Evolutionary conservation across 164 flowering plant species (phyloP), one percentile per base, ranked within the genome.

Genomic region (Aristolochia californica): DNA sequence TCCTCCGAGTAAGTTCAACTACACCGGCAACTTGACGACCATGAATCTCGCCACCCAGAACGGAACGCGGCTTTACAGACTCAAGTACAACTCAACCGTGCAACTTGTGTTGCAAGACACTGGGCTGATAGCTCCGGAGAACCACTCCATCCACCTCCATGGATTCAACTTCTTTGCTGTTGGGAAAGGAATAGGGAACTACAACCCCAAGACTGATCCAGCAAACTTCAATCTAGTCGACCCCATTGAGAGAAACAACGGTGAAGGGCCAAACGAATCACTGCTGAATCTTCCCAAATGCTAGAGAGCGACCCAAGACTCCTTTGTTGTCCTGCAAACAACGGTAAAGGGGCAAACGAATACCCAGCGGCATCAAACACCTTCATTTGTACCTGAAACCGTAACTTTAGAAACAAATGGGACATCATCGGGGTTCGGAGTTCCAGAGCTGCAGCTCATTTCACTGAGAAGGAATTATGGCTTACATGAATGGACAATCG

Each of bases 181-280:
- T 15, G 96, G 96, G 0, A 74, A 67, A 45, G 91, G 91, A 21
- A 2, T 81, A 9, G 96, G 96, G 14, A 87, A 85, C 52, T 88
- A 63, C 56, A 67, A 83, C 60, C 60, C 83, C 0, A 75, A 63
- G 40, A 79, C 25, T 0, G 90, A 83, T 66, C 71, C 83, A 0
- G 61, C 68, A 30, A 80, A 61, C 0, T 88, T 83, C 52, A 88
- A 88, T 61, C 81, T 88, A 0, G 78, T 77, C 12, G 91, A 88
- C 45, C 90, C 96, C 10, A 81, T 82, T 17, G 96, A 87, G 71
- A 75, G 91, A 75, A 88, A 85, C 61, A 77, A 85, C 53, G 89
- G 94, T 1, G 72, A 77, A 66, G 88, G 86, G 0, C 82, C 84
- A 0, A 73, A 80, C 5, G 72, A 83, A 56, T 79, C 87, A 8